A percentile compares a stretch with the other conserved stretches of the same genome.
Evolutionary conservation across 2,329 filamentous ascomycete genomes (phyloP).

Genomic region (Penicillium vulpinum): DNA sequence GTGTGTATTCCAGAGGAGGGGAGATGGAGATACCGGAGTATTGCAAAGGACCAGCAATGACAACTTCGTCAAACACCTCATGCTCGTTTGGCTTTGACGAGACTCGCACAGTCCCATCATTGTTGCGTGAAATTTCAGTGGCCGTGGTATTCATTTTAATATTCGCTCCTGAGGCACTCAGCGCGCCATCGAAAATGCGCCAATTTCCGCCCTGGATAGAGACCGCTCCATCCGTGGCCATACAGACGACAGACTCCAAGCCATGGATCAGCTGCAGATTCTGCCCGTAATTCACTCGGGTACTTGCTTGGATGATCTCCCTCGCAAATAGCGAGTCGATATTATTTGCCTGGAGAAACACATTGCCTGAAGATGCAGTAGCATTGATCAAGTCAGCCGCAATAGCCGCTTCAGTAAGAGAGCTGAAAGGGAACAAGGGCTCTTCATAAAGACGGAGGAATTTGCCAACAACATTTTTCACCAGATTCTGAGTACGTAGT

Average conservation of each 20-base stretch:
- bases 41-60: constrained; percentile 82
- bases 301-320: constrained; percentile 86
- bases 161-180: constrained; percentile 62
- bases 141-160: constrained; percentile 69
- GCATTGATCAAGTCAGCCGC: constrained; percentile 66
- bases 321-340: constrained; percentile 68
- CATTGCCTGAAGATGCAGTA: constrained; percentile 70
- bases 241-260: constrained; percentile 85
- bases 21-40: constrained; percentile 66
- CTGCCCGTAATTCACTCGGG: constrained; percentile 91
- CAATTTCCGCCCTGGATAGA: constrained; percentile 84
- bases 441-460: constrained; percentile 80
- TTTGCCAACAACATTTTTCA: constrained; percentile 67
- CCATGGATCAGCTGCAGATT: constrained; percentile 86
- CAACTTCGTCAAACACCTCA: constrained; percentile 68
- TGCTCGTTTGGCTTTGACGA: constrained; percentile 31
- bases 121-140: constrained; percentile 52
- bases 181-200: constrained; percentile 87
- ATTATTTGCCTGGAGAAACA: constrained; percentile 68
- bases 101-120: constrained; percentile 48
- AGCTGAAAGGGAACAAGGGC: constrained; percentile 81
- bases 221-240: constrained; percentile 83
- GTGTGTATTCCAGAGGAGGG: constrained; percentile 48
- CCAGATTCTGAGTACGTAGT: constrained; percentile 68
- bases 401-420: constrained; percentile 66